phyloP scores from a whole-genome alignment of 2,329 filamentous ascomycete species.

The Claviceps pusilla region DNA sequence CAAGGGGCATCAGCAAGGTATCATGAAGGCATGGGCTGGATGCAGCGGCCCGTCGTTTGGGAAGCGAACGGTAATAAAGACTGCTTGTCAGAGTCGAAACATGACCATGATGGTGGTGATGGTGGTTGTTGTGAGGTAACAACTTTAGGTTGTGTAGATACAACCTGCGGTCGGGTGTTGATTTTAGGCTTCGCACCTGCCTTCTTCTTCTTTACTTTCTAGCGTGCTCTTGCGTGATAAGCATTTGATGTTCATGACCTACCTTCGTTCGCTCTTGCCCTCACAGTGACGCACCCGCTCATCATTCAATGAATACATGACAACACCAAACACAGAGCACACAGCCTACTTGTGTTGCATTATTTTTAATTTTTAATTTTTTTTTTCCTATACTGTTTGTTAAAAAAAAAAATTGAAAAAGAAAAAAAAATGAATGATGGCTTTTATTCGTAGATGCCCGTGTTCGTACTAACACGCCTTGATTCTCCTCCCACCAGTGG shows the following conservation, averaged over 20 bases:
- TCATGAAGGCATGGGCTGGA: not conserved
- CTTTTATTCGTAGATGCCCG: constrained; percentile 6
- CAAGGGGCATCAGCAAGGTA: not conserved
- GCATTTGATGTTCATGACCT: not conserved
- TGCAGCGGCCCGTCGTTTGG: not conserved
- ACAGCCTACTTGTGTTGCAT: not conserved
- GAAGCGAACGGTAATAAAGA: not conserved
- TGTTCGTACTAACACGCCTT: constrained; percentile 1
- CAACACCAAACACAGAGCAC: not conserved
- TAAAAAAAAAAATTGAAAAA: not conserved
- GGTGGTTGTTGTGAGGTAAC: not conserved
- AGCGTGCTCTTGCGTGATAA: not conserved
- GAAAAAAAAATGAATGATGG: not conserved
- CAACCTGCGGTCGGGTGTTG: not conserved
- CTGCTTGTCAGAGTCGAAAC: not conserved
- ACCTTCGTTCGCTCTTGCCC: not conserved
- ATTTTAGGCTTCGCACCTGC: not conserved
- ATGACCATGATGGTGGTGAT: constrained; percentile 1
- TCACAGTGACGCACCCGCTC: no score
- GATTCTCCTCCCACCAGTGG: not conserved
- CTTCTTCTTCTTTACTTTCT: not conserved
- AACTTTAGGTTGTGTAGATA: not conserved
- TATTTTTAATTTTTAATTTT: no score
- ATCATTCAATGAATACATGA: no score
- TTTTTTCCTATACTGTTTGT: no score